Evolutionary conservation across 805 yeast genomes (phyloP).

Genomic region (Pichia californica): DNA sequence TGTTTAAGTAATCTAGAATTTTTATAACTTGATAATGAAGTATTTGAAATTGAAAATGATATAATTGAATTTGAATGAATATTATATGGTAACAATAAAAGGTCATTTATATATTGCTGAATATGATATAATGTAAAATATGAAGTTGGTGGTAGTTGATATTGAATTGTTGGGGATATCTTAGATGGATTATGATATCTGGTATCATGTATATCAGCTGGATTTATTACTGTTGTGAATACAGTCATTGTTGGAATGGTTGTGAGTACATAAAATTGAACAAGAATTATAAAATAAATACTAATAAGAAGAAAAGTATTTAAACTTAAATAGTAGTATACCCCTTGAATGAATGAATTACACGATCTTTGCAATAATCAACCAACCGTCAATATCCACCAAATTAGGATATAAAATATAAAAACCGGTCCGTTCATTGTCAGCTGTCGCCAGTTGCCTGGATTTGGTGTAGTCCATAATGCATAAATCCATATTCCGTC

Average conservation of each 20-base stretch:
- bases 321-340: too few species aligned
- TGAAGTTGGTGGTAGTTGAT: slow-evolving; percentile 9
- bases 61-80: slow-evolving; percentile 4
- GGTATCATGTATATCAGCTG: slow-evolving; percentile 5
- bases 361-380: too few species aligned
- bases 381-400: too few species aligned
- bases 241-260: slow-evolving; percentile 5
- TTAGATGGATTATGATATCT: neutral
- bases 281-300: neutral
- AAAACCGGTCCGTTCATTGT: too few species aligned
- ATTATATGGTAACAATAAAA: slow-evolving; percentile 1
- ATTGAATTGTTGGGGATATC: slow-evolving; percentile 2
- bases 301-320: neutral
- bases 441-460: too few species aligned
- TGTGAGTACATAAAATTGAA: neutral
- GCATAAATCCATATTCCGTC: too few species aligned
- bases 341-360: too few species aligned
- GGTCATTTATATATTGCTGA: slow-evolving; percentile 6
- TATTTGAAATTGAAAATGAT: slow-evolving; percentile 4
- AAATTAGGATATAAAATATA: too few species aligned
- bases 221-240: slow-evolving; percentile 2
- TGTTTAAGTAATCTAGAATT: neutral
- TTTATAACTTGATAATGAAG: slow-evolving; percentile 5
- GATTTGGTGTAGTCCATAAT: too few species aligned
- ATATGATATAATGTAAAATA: slow-evolving; percentile 5